phyloP scores from a whole-genome alignment of 169 alveolate genomes.

The Neospora caninum region DNA sequence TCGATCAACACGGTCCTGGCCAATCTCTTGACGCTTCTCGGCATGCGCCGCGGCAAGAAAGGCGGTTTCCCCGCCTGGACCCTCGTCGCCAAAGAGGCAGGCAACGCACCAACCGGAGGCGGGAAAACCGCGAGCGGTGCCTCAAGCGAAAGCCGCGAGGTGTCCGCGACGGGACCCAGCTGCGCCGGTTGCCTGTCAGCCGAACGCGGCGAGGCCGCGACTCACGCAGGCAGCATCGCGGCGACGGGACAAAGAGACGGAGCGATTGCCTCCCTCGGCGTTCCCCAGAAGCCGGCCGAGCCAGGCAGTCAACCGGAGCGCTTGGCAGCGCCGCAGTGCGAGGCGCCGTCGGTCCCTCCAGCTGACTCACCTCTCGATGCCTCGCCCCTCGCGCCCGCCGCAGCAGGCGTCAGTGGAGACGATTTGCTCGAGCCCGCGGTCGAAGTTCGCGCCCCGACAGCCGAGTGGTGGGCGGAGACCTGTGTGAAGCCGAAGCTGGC shows the following conservation, averaged over 20 bases:
- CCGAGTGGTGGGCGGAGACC: slow-evolving; percentile 49
- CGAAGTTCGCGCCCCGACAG: neutral
- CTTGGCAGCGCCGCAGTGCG: too few relatives aligned
- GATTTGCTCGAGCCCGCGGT: neutral
- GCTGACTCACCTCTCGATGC: too few relatives aligned
- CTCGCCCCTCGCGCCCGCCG: too few relatives aligned
- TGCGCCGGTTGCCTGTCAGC: neutral
- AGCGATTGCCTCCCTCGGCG: too few relatives aligned
- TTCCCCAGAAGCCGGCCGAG: too few relatives aligned
- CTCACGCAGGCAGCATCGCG: neutral
- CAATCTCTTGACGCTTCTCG: slow-evolving; percentile 79
- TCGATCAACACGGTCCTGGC: slow-evolving; percentile 83
- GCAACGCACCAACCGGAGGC: neutral
- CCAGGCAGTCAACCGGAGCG: too few relatives aligned
- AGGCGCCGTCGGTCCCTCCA: too few relatives aligned
- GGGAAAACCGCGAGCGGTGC: neutral
- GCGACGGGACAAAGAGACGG: too few relatives aligned
- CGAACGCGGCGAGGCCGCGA: neutral
- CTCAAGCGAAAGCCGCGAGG: neutral
- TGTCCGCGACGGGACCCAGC: neutral
- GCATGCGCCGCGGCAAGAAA: slow-evolving; percentile 61
- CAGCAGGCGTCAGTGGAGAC: too few relatives aligned
- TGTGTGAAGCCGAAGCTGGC: slow-evolving; percentile 51
- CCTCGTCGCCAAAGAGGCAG: slow-evolving; percentile 21
- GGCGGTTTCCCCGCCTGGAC: slow-evolving; percentile 53